Base-by-base conservation (phyloP, 106 monocot species). In the Allium fistulosum region DNA sequence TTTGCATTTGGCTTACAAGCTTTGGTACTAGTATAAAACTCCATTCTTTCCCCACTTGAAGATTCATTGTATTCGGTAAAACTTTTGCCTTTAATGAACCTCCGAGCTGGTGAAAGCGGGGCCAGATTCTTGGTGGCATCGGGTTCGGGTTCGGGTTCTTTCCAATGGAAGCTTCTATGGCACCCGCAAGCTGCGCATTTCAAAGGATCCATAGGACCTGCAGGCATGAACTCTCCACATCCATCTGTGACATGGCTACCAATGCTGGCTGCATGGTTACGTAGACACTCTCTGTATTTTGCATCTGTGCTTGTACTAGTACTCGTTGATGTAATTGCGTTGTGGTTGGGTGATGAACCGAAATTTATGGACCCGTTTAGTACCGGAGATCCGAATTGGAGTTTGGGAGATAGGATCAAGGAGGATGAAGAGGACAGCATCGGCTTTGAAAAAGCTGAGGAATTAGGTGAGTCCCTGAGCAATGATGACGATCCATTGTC, bases 161-260 rank as follows among this genome's bases (percentile, higher is more conserved):
- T 80, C 48, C 84, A 68, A 66, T 84, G 84, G 77, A 84, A 84
- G 70, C 82, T 82, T 0, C 75, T 58, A 61, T 75, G 75, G 60
- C 75, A 75, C 51, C 57, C 75, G 45, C 75, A 75, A 52, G 75
- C 75, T 8, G 75, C 75, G 60, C 75, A 64, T 49, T 16, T 64
- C 6, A 56, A 48, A 48, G 55, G 27, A 57, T 53, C 66, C 58
- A 14, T 22, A 8, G 8, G 57, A 51, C 12, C 7, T 63, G 59
- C 7, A 59, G 75, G 50, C 75, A 75, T 75, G 75, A 67, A 75
- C 67, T 75, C 75, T 11, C 66, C 17, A 62, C 75, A 75, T 9
- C 75, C 75, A 46, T 75, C 75, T 45, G 69, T 48, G 8, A 75
- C 75, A 69, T 75, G 53, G 47, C 75, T 62, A 11, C 75, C 75